A percentile compares a stretch with the other conserved stretches of the same genome.
These are phyloP conservation scores for Gossypium ekmanianum DNA, from an alignment of 345 rosid genomes.

Conservation along the genomic window DNA sequence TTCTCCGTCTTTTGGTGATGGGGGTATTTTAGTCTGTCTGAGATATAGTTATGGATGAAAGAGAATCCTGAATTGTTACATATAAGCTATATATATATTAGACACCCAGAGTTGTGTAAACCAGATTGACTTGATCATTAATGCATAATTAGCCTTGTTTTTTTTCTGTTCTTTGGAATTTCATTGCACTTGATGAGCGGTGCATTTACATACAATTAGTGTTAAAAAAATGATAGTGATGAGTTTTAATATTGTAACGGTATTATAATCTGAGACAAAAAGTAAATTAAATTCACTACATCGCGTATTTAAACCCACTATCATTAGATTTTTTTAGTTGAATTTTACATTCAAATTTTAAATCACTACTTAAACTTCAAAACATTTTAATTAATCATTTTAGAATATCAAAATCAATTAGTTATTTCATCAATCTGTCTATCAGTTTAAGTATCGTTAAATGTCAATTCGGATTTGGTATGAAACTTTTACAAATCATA, in stretches of 20 bases:
- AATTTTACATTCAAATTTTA: too few relatives aligned
- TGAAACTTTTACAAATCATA: too few relatives aligned
- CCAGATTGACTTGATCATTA: background rate
- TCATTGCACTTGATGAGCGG: background rate
- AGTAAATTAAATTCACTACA: fast-evolving
- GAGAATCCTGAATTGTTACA: background rate
- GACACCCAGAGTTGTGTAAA: background rate
- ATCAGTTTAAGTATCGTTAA: too few relatives aligned
- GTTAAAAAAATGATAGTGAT: fast-evolving
- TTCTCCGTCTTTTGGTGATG: background rate
- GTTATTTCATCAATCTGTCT: too few relatives aligned
- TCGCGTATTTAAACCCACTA: fast-evolving
- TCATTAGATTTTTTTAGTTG: too few relatives aligned
- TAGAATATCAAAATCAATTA: too few relatives aligned
- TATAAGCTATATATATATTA: too few relatives aligned
- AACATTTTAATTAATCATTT: too few relatives aligned
- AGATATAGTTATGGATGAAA: background rate
- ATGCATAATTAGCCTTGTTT: background rate
- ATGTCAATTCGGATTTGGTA: fast-evolving
- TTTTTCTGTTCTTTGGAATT: background rate
- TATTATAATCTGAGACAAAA: too few relatives aligned
- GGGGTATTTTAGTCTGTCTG: background rate
- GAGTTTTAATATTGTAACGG: too few relatives aligned
- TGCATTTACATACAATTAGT: too few relatives aligned
- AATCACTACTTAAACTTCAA: too few relatives aligned